These are phyloP conservation scores for Zygotorulaspora florentina DNA, from an alignment of 805 yeast genomes.

Conservation along the genomic window DNA sequence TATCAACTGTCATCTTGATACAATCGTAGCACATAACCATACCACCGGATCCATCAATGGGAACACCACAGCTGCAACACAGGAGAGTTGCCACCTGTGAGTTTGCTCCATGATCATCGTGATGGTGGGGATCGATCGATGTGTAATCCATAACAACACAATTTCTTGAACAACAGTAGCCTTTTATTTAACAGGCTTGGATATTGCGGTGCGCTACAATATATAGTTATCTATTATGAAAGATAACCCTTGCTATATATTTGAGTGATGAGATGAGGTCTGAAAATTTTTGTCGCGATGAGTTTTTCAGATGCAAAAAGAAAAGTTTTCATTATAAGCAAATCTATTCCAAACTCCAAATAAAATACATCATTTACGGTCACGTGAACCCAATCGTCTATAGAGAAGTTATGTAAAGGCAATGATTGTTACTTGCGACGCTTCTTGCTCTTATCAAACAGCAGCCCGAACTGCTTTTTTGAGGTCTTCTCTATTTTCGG, in stretches of 20 bases:
- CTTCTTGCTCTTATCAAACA: slow-evolving; percentile 25
- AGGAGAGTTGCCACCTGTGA: slow-evolving; percentile 69
- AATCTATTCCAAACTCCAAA: no score
- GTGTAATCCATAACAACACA: slow-evolving; percentile 33
- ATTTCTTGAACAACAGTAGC: neutral
- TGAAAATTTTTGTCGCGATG: slow-evolving; percentile 19
- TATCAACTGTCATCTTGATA: slow-evolving; percentile 87
- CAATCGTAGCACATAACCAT: slow-evolving; percentile 97
- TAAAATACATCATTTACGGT: neutral
- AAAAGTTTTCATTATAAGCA: neutral
- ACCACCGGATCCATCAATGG: slow-evolving; percentile 93
- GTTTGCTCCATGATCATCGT: slow-evolving; percentile 25
- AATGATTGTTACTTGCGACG: neutral
- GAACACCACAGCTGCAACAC: slow-evolving; percentile 98
- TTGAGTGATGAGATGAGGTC: slow-evolving; percentile 21
- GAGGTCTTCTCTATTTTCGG: slow-evolving; percentile 14
- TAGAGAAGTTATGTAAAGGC: neutral
- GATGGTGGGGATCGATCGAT: slow-evolving; percentile 29
- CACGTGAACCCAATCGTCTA: slow-evolving; percentile 9
- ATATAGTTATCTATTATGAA: neutral
- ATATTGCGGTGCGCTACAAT: neutral
- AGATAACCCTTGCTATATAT: neutral
- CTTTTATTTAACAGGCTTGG: neutral
- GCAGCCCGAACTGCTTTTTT: slow-evolving; percentile 28
- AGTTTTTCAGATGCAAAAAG: slow-evolving; percentile 3